Evolutionary conservation across 768 basidiomycete genomes (phyloP), one percentile per base, ranked within the genome.

Genomic region (Russula foetens): DNA sequence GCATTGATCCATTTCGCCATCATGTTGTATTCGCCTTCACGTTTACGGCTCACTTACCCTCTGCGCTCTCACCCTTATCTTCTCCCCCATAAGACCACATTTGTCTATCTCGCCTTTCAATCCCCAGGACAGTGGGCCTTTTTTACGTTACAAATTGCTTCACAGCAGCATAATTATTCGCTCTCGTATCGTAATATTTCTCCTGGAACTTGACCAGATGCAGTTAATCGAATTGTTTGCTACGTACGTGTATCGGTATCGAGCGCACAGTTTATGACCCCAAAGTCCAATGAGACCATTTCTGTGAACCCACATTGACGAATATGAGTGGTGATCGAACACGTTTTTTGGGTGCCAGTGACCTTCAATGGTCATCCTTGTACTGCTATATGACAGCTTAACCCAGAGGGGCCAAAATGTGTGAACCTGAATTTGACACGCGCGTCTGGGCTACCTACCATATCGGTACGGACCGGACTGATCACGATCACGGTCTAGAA

Each of bases 11-110:
- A 47, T 53, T 41, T 57, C 11, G 44, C 33, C 49, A 31, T 24
- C 49, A 56, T 24, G 21, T 48, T 58, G 60, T 62, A 62, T 57
- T 47, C 45, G 31, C 44, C 29, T 43, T 53, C 44, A 15, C 19
- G 21, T 28, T 56, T 33, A 49, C 49, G 39, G 39, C 17, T 41
- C 17, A 12, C 21, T 23, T 9, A 31, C 31, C 17, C 23, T 45
- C 35, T 1, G 2, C 17, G 21, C 49, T n/a, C n/a, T n/a, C n/a
- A n/a, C n/a, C n/a, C n/a, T 23, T 50, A 21, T 28, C 33, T 33
- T 19, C 21, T 33, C 21, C 23, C 46, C 55, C 31, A 15, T 39
- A 46, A 29, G 28, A n/a, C 21, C 56, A 39, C 33, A 56, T 6
- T 35, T 46, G 29, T 39, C 19, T 24, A 41, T 50, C 41, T 17